phyloP scores from a whole-genome alignment of 495 filamentous ascomycete genomes.

The Lentithecium fluviatile region DNA sequence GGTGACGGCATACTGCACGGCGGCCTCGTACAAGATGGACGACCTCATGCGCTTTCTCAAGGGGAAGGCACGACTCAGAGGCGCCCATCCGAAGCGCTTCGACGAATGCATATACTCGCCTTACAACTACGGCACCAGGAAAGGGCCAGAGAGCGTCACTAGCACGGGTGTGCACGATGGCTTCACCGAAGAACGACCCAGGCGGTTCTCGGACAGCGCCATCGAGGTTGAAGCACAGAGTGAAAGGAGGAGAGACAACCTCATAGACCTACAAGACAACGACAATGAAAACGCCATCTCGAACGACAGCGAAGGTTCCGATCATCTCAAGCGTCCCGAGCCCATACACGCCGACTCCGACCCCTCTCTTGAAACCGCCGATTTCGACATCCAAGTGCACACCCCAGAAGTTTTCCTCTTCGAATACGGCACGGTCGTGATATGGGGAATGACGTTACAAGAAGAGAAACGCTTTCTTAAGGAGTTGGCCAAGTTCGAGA shows the following conservation, averaged over 20 bases:
- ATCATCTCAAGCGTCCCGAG: slow-evolving; percentile 1
- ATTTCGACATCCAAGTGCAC: slow-evolving; percentile 78
- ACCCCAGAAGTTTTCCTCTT: slow-evolving; percentile 94
- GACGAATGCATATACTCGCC: slow-evolving; percentile 97
- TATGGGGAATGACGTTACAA: slow-evolving; percentile 90
- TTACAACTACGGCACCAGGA: slow-evolving; percentile 62
- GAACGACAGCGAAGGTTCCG: slow-evolving; percentile 3
- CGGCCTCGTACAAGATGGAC: slow-evolving; percentile 84
- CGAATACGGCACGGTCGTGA: slow-evolving; percentile 99
- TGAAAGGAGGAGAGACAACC: slow-evolving; percentile 40
- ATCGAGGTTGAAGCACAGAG: slow-evolving; percentile 45
- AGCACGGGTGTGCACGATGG: slow-evolving; percentile 33
- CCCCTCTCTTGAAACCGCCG: slow-evolving; percentile 26
- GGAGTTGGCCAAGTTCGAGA: slow-evolving; percentile 93
- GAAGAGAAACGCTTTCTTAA: slow-evolving; percentile 88
- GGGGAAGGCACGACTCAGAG: slow-evolving; percentile 67
- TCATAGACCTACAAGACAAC: slow-evolving; percentile 44
- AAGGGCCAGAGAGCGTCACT: slow-evolving; percentile 7
- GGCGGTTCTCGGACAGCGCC: slow-evolving; percentile 47
- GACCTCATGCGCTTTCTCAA: slow-evolving; percentile 86
- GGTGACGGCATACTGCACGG: slow-evolving; percentile 95
- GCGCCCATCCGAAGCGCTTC: slow-evolving; percentile 82
- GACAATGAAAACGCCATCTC: slow-evolving; percentile 16
- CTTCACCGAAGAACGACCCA: slow-evolving; percentile 46
- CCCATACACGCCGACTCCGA: slow-evolving; percentile 23